Percentiles rank a stretch among this genome's conserved stretches.
phyloP scores from a whole-genome alignment of 345 rosid species.

The Syzygium aromaticum region DNA sequence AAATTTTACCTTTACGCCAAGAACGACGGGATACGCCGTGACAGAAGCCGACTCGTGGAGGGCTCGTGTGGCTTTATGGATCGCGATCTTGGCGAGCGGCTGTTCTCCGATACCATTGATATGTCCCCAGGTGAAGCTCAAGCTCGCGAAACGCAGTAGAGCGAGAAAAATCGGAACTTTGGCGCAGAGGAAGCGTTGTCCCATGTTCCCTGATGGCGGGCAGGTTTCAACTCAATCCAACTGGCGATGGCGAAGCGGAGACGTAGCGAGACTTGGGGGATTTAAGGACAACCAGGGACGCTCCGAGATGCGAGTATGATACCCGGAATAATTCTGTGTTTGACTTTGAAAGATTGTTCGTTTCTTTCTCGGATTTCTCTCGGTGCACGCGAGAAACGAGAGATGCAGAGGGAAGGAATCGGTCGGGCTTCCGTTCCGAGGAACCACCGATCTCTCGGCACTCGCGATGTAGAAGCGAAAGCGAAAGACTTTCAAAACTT shows the following conservation, averaged over 20 bases:
- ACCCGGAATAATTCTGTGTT: neutral
- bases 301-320: neutral
- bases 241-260: neutral
- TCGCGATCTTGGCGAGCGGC: slow-evolving; percentile 54
- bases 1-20: slow-evolving; percentile 40
- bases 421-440: neutral
- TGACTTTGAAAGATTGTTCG: neutral
- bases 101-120: slow-evolving; percentile 39
- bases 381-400: neutral
- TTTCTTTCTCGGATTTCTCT: neutral
- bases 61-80: slow-evolving; percentile 33
- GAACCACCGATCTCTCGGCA: neutral
- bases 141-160: slow-evolving; percentile 5
- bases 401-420: neutral
- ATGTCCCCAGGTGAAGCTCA: slow-evolving; percentile 12
- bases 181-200: neutral
- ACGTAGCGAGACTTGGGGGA: neutral
- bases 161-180: neutral
- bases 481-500: neutral
- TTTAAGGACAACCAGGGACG: neutral
- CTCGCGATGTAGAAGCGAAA: neutral
- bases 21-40: slow-evolving; percentile 38
- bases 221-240: neutral
- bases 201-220: neutral
- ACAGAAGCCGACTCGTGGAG: slow-evolving; percentile 29